Percentiles rank a stretch among this genome's conserved stretches.
These are phyloP conservation scores for Cercophora samala DNA, from an alignment of 495 filamentous ascomycete species.

Conservation along the genomic window DNA sequence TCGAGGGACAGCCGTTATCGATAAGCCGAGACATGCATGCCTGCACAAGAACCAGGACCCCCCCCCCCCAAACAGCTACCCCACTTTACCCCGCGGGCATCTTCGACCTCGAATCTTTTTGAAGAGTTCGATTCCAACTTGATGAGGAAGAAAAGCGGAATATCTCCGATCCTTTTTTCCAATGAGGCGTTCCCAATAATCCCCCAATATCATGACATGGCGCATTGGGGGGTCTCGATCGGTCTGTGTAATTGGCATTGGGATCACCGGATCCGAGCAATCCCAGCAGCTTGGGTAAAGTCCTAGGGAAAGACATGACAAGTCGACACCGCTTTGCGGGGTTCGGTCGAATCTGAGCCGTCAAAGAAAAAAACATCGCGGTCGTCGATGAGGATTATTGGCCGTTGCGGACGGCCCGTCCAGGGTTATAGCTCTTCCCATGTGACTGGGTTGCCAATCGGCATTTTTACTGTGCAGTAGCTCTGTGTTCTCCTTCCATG, in stretches of 20 bases:
- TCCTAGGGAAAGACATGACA: not conserved
- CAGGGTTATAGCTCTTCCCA: constrained; percentile 1
- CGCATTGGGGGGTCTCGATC: not conserved
- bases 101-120: not conserved
- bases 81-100: constrained; percentile 8
- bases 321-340: constrained; percentile 6
- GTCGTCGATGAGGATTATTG: not conserved
- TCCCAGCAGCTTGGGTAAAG: not conserved
- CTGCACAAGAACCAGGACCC: not conserved
- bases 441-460: constrained; percentile 11
- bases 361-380: not conserved
- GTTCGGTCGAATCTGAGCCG: constrained; percentile 1
- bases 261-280: not conserved
- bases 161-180: not conserved
- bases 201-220: not conserved
- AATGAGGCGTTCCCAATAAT: not conserved
- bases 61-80: not conserved
- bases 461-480: constrained; percentile 7
- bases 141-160: not conserved
- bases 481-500: constrained; percentile 3
- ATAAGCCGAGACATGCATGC: not conserved
- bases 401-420: not conserved
- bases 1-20: constrained; percentile 2
- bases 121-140: not conserved
- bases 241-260: too few species aligned